Base-by-base conservation (phyloP, 371 early-diverging fungal species). In the Phascolomyces articulosus region DNA sequence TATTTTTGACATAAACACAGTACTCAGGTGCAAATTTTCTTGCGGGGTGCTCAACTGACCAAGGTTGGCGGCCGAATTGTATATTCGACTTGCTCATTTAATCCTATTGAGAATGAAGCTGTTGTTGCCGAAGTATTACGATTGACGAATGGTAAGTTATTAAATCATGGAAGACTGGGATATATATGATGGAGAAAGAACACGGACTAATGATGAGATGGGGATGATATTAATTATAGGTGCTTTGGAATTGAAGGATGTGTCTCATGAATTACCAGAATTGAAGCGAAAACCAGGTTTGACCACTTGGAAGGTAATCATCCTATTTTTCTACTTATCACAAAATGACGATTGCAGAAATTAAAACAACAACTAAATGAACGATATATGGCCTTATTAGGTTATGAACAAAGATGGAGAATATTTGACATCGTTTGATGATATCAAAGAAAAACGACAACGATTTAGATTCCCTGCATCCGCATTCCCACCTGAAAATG, bases 11-110 rank as follows among this genome's bases (percentile, higher is more conserved):
- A 31, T 54, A 34, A 34, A 31, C 11, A 9, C 40, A 87, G 88
- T 18, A 73, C 94, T 13, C 99, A 99, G 80, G 77, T 91, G 40
- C 88, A 87, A 70, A 97, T 99, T 67, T 86, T 98, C 63, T 82
- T 87, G 71, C 90, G 98, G 65, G 98, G 93, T 4, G 87, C 89
- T 65, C 90, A 97, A 63, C 82, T 99, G 65, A 79, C 94, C 55
- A 94, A 95, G 77, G 83, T 93, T 23, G 97, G 95, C 47, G 99
- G 99, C 0, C 87, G 95, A 40, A 83, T 99, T 56, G 99, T 99
- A 0, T 99, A 99, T 79, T 98, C 98, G 16, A 99, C 99, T 1
- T 99, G 99, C 79, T 95, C 98, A 4, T 89, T 99, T 74, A 99
- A 99, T 77, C 99, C 99, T 20, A 78, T 96, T 57, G 97, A 97